Conservation (phyloP, 1,284 basidiomycete species). For the Trametes versicolor region DNA sequence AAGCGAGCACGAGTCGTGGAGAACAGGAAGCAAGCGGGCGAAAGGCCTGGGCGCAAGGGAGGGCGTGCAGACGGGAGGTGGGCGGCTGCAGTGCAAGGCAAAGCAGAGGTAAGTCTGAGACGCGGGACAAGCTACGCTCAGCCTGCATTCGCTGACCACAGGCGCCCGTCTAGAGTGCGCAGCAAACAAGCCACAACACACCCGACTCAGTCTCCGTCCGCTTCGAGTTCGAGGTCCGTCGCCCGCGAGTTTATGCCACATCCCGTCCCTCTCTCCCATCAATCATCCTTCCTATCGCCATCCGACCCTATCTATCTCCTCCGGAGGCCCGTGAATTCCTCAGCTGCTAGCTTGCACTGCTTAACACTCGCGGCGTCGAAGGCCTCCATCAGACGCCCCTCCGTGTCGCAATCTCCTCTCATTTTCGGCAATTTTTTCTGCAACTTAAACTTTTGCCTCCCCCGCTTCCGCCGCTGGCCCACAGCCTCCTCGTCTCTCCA, state of each 20-base stretch:
- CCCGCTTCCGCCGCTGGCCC: constrained; percentile 3
- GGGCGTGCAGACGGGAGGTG: neutral
- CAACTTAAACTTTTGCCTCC: constrained; percentile 25
- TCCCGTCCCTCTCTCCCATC: constrained; percentile 5
- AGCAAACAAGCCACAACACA: constrained; percentile 16
- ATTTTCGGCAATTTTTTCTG: constrained; percentile 23
- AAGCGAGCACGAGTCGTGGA: neutral
- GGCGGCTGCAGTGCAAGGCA: neutral
- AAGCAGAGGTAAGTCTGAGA: neutral
- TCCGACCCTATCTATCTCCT: constrained; percentile 2
- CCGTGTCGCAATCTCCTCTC: constrained; percentile 5
- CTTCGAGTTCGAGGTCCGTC: neutral
- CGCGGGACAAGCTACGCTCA: constrained; percentile 1
- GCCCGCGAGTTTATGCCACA: neutral
- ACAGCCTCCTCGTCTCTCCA: neutral
- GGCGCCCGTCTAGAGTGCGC: constrained; percentile 17
- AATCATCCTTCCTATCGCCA: constrained; percentile 18
- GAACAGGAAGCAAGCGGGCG: neutral
- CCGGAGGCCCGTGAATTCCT: neutral
- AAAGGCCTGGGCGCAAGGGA: neutral
- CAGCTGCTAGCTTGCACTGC: neutral
- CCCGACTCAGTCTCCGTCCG: neutral
- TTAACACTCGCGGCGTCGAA: neutral
- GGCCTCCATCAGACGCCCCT: constrained; percentile 12
- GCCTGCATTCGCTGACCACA: constrained; percentile 2